These are phyloP conservation scores for Cytospora mali DNA, from an alignment of 2,329 filamentous ascomycete species.

Conservation along the genomic window DNA sequence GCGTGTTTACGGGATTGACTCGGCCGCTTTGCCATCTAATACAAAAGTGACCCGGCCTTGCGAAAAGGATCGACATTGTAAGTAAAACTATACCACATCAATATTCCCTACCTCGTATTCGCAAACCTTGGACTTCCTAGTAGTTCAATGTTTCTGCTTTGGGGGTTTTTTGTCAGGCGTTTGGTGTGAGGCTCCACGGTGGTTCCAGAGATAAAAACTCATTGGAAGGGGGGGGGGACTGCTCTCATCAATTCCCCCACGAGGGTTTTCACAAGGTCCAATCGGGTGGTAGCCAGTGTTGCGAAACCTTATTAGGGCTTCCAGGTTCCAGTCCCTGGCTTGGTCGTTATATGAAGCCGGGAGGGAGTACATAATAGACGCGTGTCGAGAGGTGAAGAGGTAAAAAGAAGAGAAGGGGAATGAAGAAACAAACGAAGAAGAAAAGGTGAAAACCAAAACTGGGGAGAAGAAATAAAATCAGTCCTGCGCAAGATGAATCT, in stretches of 20 bases:
- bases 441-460: background rate
- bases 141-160: background rate
- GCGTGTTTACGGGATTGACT: background rate
- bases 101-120: background rate
- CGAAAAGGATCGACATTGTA: background rate
- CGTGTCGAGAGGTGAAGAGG: background rate
- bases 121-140: background rate
- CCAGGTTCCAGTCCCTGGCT: background rate
- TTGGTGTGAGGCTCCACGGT: background rate
- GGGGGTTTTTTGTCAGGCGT: background rate
- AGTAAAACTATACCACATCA: background rate
- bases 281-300: background rate
- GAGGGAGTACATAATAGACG: background rate
- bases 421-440: background rate
- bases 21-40: background rate
- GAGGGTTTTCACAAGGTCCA: background rate
- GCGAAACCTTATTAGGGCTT: background rate
- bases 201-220: background rate
- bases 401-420: too few species aligned
- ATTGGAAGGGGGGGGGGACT: too few species aligned
- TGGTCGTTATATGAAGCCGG: background rate
- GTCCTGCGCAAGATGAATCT: background rate
- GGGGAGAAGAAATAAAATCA: background rate
- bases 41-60: background rate
- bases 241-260: background rate